Base-by-base conservation (phyloP, 2,329 filamentous ascomycete genomes). In the Epichloe sibirici region DNA sequence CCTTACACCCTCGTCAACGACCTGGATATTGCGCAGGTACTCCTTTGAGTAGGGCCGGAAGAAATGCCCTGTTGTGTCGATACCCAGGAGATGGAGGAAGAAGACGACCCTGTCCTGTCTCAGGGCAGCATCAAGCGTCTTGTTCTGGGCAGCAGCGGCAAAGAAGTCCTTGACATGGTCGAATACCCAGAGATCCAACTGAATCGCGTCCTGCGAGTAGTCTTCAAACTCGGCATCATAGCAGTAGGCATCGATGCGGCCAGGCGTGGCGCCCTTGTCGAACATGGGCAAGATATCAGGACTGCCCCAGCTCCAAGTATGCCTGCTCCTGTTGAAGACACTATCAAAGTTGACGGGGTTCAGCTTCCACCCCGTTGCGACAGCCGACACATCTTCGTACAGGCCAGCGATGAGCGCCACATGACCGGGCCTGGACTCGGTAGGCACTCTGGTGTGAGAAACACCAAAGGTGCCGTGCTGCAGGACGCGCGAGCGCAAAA, bases 251-350 rank as follows among this genome's bases (percentile, higher is more conserved):
- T 96, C 88, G 2, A 98, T 87, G 56, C 86, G 78, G 7, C 91
- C 90, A 0, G 88, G 86, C 8, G 88, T 82, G 23, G 93, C 91
- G n/a, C 93, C 93, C 53, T 90, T 79, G 65, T 94, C 83, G 65
- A 98, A 98, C 93, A 98, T 98, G 51, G 88, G 88, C 58, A 98
- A 71, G 62, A 98, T 98, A 69, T 98, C 93, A 1, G 93, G 93
- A 64, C 90, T 96, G 2, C 93, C 93, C 93, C 93, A 98, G 68
- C 90, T 95, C 93, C 93, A 98, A 7, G 94, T 98, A 71, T 98
- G 94, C 45, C 85, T 78, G 65, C 91, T 97, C 57, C 88, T 82
- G 67, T 98, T 98, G 78, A 98, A 98, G 12, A 98, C 90, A 63
- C 91, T 97, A 72, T 98, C 93, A 63, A 98, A 98, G 65, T 97